Conservation (phyloP, 768 basidiomycete species). For the Xanthoconium stramineum region DNA sequence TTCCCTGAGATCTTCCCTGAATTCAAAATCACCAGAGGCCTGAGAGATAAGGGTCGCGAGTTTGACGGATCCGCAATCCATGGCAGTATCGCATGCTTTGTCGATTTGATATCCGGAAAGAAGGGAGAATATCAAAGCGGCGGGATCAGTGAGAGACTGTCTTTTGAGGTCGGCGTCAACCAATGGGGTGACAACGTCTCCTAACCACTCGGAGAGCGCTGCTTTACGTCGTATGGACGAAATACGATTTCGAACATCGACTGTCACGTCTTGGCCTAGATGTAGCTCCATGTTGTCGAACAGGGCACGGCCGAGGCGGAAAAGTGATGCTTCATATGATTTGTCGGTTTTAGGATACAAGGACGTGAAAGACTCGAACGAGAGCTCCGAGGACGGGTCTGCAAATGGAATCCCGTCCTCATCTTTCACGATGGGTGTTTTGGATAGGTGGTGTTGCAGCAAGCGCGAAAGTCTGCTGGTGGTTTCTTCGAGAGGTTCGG, state of each 20-base stretch:
- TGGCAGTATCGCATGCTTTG: conserved; percentile 70
- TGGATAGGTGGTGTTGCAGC: conserved; percentile 71
- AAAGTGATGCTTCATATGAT: conserved; percentile 73
- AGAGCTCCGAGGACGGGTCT: conserved; percentile 56
- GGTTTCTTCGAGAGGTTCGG: conserved; percentile 31
- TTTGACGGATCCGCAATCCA: conserved; percentile 74
- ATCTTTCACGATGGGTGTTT: conserved; percentile 69
- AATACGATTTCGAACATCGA: conserved; percentile 62
- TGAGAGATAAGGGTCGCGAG: conserved; percentile 89
- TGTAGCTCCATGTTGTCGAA: conserved; percentile 81
- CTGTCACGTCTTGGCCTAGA: conserved; percentile 49
- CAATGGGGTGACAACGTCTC: conserved; percentile 60
- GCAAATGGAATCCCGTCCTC: conserved; percentile 70
- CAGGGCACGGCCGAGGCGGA: conserved; percentile 83
- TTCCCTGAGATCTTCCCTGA: conserved; percentile 64
- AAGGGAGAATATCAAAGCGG: conserved; percentile 64
- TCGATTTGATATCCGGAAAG: conserved; percentile 89
- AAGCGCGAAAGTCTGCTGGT: conserved; percentile 53
- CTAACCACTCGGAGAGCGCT: conserved; percentile 82
- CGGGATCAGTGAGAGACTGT: conserved; percentile 40
- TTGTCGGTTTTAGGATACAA: conserved; percentile 70
- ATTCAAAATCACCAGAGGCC: conserved; percentile 72
- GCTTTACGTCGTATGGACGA: conserved; percentile 67
- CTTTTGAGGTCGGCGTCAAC: conserved; percentile 72
- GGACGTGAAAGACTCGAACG: conserved; percentile 74